Conservation (phyloP, 176 grass and related monocot species). For the Zea luxurians region DNA sequence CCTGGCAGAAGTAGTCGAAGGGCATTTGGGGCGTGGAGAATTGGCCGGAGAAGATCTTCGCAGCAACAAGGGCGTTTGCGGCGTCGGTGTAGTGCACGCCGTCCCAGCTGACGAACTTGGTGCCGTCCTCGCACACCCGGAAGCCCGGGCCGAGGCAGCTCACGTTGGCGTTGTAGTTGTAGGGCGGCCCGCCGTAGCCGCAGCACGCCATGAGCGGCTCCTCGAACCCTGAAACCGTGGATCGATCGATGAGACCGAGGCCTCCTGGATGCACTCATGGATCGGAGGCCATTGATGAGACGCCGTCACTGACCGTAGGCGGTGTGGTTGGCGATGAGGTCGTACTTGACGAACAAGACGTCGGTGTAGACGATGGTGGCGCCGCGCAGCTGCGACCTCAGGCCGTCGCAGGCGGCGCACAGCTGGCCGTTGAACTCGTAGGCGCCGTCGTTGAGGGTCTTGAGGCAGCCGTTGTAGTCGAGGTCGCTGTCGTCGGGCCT, state of each 20-base stretch:
- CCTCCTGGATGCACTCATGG: no score
- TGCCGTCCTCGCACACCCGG: slow-evolving; percentile 54
- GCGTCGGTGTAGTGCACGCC: slow-evolving; percentile 90
- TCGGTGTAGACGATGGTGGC: slow-evolving; percentile 57
- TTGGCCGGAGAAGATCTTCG: slow-evolving; percentile 58
- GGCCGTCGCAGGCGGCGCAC: slow-evolving; percentile 31
- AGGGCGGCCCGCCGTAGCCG: slow-evolving; percentile 63
- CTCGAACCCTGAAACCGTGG: slow-evolving; percentile 44
- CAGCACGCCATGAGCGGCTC: slow-evolving; percentile 69
- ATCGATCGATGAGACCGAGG: no score
- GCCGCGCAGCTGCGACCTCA: slow-evolving; percentile 43
- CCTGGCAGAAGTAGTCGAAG: slow-evolving; percentile 62
- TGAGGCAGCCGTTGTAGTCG: slow-evolving; percentile 54
- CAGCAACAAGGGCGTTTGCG: slow-evolving; percentile 59
- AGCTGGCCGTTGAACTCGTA: slow-evolving; percentile 56
- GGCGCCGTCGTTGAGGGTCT: slow-evolving; percentile 41
- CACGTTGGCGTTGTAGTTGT: slow-evolving; percentile 60
- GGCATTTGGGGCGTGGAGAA: slow-evolving; percentile 64
- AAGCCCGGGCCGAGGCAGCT: slow-evolving; percentile 46
- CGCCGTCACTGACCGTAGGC: slow-evolving; percentile 42
- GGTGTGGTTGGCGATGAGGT: slow-evolving; percentile 55
- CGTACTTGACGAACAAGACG: slow-evolving; percentile 54
- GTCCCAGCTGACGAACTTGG: slow-evolving; percentile 81
- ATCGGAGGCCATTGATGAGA: no score
- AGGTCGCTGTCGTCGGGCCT: slow-evolving; percentile 45